These are phyloP conservation scores for Picochlorum costavermella DNA, from an alignment of 139 green algal species.

Conservation along the genomic window DNA sequence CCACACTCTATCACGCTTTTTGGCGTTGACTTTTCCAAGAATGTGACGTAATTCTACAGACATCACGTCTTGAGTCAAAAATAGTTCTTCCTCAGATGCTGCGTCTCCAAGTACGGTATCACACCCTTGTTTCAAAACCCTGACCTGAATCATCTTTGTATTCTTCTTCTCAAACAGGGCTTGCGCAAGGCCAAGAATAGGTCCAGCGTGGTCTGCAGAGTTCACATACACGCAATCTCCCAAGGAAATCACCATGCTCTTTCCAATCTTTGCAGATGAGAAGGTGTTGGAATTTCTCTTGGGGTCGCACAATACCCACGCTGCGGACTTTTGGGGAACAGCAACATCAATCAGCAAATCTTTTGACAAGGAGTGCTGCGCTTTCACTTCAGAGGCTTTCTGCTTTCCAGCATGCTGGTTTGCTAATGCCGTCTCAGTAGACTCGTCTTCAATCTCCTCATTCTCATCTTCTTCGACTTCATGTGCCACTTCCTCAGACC, in stretches of 20 bases:
- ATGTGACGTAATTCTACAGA: constrained; percentile 23
- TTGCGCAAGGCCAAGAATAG: constrained; percentile 52
- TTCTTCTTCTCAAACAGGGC: constrained; percentile 49
- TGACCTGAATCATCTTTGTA: constrained; percentile 48
- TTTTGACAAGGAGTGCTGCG: constrained; percentile 3
- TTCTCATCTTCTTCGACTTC: constrained; percentile 64
- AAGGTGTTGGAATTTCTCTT: neutral
- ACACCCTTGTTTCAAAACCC: constrained; percentile 52
- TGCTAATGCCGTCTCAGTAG: constrained; percentile 43
- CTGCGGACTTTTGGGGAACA: too few relatives aligned
- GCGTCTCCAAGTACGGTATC: constrained; percentile 88
- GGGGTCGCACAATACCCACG: too few relatives aligned
- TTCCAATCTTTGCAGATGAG: neutral
- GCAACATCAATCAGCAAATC: neutral
- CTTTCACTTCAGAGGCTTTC: constrained; percentile 9
- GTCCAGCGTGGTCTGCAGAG: too few relatives aligned
- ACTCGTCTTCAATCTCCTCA: constrained; percentile 52
- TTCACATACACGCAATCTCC: too few relatives aligned
- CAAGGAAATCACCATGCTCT: too few relatives aligned
- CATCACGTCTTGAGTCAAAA: constrained; percentile 42
- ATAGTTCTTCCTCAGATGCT: constrained; percentile 69
- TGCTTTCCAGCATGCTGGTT: constrained; percentile 6
- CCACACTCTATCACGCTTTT: constrained; percentile 26
- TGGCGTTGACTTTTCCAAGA: constrained; percentile 16
- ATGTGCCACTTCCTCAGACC: constrained; percentile 14